Conservation (phyloP, 495 filamentous ascomycete genomes). For the Penicillium soppii region DNA sequence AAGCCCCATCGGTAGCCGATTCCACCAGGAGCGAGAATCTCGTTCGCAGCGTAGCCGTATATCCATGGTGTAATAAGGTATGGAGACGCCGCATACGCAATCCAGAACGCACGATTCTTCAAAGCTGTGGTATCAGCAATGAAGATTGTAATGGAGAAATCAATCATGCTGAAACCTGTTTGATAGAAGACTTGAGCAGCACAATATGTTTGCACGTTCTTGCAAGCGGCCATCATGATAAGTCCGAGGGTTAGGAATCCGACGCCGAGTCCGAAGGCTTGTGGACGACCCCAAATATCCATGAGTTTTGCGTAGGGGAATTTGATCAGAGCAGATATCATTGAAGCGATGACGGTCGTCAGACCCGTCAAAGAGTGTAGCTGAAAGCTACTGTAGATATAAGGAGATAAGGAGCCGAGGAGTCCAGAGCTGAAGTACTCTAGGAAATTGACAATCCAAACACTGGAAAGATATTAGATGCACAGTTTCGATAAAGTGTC, state of each 20-base stretch:
- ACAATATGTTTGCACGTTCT: conserved; percentile 43
- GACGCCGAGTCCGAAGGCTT: conserved; percentile 45
- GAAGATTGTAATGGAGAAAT: conserved; percentile 44
- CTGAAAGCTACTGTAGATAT: conserved; percentile 27
- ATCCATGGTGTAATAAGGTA: conserved; percentile 58
- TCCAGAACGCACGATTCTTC: conserved; percentile 54
- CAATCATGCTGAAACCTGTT: conserved; percentile 47
- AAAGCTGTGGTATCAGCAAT: conserved; percentile 59
- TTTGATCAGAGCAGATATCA: conserved; percentile 60
- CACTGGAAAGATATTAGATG: conserved; percentile 8
- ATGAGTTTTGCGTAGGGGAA: conserved; percentile 64
- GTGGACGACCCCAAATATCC: conserved; percentile 59
- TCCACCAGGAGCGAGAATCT: conserved; percentile 34
- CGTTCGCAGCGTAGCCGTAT: conserved; percentile 41
- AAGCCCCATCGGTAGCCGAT: conserved; percentile 58
- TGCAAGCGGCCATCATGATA: conserved; percentile 47
- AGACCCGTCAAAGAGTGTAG: conserved; percentile 30
- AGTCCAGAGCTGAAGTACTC: conserved; percentile 17
- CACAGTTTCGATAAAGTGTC: neutral
- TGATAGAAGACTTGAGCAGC: conserved; percentile 50
- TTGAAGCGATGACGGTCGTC: conserved; percentile 23
- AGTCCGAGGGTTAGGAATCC: conserved; percentile 33
- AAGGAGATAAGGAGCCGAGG: conserved; percentile 15
- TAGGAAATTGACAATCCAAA: conserved; percentile 28
- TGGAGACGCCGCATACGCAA: conserved; percentile 53